Evolutionary conservation across 2,329 filamentous ascomycete genomes (phyloP).

Genomic region (Exophiala alcalophila): DNA sequence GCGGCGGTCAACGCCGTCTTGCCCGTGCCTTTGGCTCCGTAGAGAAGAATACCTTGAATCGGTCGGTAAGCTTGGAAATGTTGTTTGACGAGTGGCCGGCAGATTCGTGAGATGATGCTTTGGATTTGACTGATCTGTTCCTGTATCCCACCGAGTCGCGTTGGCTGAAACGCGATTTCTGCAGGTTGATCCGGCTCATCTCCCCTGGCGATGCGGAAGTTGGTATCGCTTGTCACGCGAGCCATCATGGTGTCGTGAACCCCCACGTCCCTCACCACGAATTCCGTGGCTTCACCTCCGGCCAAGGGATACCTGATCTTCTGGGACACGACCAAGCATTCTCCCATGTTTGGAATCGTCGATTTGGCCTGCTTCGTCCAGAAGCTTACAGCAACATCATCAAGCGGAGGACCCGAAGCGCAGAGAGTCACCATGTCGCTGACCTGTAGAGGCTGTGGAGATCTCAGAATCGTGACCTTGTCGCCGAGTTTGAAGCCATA

Average conservation of each 20-base stretch:
- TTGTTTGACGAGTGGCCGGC: slow-evolving; percentile 10
- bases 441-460: slow-evolving; percentile 51
- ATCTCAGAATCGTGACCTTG: slow-evolving; percentile 59
- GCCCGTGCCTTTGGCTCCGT: slow-evolving; percentile 80
- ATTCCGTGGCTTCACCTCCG: slow-evolving; percentile 33
- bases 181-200: not conserved
- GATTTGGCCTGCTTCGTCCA: slow-evolving; percentile 52
- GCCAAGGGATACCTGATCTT: slow-evolving; percentile 15
- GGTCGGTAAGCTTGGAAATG: slow-evolving; percentile 23
- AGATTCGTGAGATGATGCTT: slow-evolving; percentile 20
- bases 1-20: slow-evolving; percentile 72
- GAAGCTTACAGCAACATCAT: slow-evolving; percentile 38
- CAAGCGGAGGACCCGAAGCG: slow-evolving; percentile 6
- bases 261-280: slow-evolving; percentile 27
- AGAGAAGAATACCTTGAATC: slow-evolving; percentile 65
- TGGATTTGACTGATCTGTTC: slow-evolving; percentile 19
- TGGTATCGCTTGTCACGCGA: slow-evolving; percentile 17
- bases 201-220: slow-evolving; percentile 11
- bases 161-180: slow-evolving; percentile 17
- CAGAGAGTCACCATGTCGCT: slow-evolving; percentile 59
- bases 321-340: slow-evolving; percentile 32
- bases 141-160: slow-evolving; percentile 23
- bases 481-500: slow-evolving; percentile 72
- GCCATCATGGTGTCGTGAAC: slow-evolving; percentile 16
- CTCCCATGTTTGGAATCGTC: slow-evolving; percentile 48